These are phyloP conservation scores for Fusarium tanahbumbuense DNA, from an alignment of 2,329 filamentous ascomycete genomes.

Conservation along the genomic window DNA sequence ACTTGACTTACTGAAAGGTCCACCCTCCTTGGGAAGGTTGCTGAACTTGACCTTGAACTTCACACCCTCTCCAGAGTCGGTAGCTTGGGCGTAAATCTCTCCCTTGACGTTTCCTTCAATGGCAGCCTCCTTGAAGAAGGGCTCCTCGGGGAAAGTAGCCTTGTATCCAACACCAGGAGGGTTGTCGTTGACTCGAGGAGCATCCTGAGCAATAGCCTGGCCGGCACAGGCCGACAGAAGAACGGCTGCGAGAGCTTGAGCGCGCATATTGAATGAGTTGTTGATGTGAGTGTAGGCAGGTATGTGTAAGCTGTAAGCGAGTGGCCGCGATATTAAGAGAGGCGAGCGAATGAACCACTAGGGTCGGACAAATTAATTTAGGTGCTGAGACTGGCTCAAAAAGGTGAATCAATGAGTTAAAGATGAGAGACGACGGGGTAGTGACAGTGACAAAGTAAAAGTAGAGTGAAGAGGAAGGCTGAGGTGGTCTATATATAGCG, in stretches of 20 bases:
- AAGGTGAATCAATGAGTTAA: slow-evolving; percentile 23
- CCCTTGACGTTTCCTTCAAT: slow-evolving; percentile 67
- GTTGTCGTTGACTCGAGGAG: slow-evolving; percentile 66
- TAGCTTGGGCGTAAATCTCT: slow-evolving; percentile 59
- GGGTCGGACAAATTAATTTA: slow-evolving; percentile 14
- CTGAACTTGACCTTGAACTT: slow-evolving; percentile 66
- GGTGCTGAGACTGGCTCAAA: slow-evolving; percentile 28
- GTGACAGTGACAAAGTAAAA: slow-evolving; percentile 13
- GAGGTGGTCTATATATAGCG: slow-evolving; percentile 32
- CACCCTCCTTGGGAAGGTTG: slow-evolving; percentile 67
- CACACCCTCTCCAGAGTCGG: slow-evolving; percentile 65
- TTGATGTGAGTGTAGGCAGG: neutral
- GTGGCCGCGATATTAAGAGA: slow-evolving; percentile 5
- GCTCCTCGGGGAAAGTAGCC: slow-evolving; percentile 65
- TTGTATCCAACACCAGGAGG: slow-evolving; percentile 64
- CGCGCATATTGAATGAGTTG: slow-evolving; percentile 37
- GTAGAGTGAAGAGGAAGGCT: slow-evolving; percentile 13
- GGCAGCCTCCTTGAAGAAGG: slow-evolving; percentile 62
- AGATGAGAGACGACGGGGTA: slow-evolving; percentile 3
- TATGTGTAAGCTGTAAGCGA: slow-evolving; percentile 19
- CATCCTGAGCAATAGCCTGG: slow-evolving; percentile 55
- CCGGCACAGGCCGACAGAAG: slow-evolving; percentile 47
- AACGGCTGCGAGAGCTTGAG: slow-evolving; percentile 40
- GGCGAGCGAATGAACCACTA: slow-evolving; percentile 30
- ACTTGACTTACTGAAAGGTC: slow-evolving; percentile 67